phyloP scores from a whole-genome alignment of 192 early-diverging fungal genomes.

The Coemansia asiatica region DNA sequence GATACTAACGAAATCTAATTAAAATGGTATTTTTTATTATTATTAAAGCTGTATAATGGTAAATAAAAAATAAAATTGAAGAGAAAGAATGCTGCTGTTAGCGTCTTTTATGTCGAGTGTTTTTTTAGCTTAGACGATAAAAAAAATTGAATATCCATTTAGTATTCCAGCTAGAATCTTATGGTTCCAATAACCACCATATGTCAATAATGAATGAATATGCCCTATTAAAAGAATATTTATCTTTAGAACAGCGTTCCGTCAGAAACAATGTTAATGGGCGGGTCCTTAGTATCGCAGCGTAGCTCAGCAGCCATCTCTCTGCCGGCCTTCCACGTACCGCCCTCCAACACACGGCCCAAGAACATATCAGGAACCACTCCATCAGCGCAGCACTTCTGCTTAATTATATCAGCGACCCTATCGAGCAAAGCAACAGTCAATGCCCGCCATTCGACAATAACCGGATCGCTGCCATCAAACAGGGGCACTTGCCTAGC shows the following conservation, averaged over 20 bases:
- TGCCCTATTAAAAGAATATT: background rate
- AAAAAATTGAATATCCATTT: too few relatives aligned
- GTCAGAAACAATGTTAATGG: constrained; percentile 85
- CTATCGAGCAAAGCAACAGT: constrained; percentile 81
- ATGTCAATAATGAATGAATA: too few relatives aligned
- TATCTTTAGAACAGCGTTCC: constrained; percentile 74
- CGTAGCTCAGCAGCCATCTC: constrained; percentile 80
- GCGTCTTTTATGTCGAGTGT: too few relatives aligned
- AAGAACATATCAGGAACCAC: constrained; percentile 64
- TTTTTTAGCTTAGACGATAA: background rate
- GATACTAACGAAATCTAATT: background rate
- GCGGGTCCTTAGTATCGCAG: constrained; percentile 81
- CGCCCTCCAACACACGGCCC: constrained; percentile 86
- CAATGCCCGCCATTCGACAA: constrained; percentile 93
- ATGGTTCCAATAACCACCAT: too few relatives aligned
- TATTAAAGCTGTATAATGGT: too few relatives aligned
- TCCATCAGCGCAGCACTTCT: constrained; percentile 48
- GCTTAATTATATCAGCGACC: constrained; percentile 65
- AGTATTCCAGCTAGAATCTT: too few relatives aligned
- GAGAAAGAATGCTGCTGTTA: too few relatives aligned
- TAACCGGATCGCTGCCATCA: constrained; percentile 73
- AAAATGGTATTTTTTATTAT: background rate
- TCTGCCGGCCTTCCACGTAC: constrained; percentile 93
- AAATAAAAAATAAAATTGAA: too few relatives aligned
- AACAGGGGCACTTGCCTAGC: constrained; percentile 64